Conservation (phyloP, 768 basidiomycete genomes). For the Russula sp. region DNA sequence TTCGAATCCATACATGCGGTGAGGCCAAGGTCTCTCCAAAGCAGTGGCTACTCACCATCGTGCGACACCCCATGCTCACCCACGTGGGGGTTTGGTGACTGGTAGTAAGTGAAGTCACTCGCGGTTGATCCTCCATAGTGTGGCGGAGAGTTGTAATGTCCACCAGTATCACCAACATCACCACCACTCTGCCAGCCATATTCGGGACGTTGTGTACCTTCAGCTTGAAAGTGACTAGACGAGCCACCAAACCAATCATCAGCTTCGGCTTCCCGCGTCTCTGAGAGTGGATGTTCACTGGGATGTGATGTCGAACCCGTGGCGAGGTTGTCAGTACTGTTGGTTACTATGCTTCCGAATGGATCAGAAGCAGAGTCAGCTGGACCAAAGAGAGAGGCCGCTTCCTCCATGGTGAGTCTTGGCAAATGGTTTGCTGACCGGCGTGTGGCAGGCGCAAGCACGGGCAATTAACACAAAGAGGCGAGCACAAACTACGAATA, state of each 20-base stretch:
- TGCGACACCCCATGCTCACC: constrained; percentile 2
- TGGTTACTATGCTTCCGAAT: constrained; percentile 27
- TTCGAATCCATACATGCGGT: background rate
- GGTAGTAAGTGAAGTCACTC: background rate
- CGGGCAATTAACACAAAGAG: constrained; percentile 1
- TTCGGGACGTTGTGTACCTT: background rate
- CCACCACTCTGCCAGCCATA: constrained; percentile 10
- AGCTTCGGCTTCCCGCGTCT: background rate
- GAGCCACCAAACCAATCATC: constrained; percentile 3
- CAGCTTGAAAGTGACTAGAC: constrained; percentile 6
- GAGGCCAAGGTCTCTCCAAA: background rate
- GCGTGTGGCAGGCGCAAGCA: constrained; percentile 19
- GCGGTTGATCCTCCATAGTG: constrained; percentile 5
- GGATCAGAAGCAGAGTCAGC: constrained; percentile 44
- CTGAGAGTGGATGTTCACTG: background rate
- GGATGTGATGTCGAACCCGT: background rate
- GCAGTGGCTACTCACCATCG: constrained; percentile 12
- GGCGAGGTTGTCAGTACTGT: background rate
- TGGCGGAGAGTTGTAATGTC: constrained; percentile 6
- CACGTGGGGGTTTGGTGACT: background rate
- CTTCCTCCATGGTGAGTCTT: constrained; percentile 64
- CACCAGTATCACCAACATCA: background rate
- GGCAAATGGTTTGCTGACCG: constrained; percentile 24
- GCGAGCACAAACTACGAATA: background rate
- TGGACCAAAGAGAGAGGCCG: constrained; percentile 72